Evolutionary conservation across 495 filamentous ascomycete species (phyloP).

Genomic region (Penicillium samsonianum): DNA sequence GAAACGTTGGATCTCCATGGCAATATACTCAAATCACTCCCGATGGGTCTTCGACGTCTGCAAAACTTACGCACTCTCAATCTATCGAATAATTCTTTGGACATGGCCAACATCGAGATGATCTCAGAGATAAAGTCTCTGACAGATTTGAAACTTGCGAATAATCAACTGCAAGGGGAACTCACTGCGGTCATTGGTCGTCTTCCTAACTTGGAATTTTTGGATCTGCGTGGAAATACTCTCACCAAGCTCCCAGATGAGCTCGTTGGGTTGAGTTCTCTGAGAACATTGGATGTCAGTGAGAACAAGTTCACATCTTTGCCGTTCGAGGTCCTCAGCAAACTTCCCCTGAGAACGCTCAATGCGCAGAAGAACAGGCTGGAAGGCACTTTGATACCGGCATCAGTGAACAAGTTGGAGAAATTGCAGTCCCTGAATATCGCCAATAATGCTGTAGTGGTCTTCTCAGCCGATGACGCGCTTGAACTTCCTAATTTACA

Average conservation of each 20-base stretch:
- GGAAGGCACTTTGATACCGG: slow-evolving; percentile 66
- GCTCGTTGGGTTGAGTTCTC: slow-evolving; percentile 60
- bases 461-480: slow-evolving; percentile 48
- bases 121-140: slow-evolving; percentile 69
- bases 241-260: slow-evolving; percentile 72
- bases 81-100: slow-evolving; percentile 79
- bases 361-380: slow-evolving; percentile 78
- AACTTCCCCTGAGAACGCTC: slow-evolving; percentile 72
- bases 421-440: slow-evolving; percentile 74
- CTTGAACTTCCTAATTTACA: slow-evolving; percentile 72
- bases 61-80: slow-evolving; percentile 76
- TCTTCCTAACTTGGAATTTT: slow-evolving; percentile 67
- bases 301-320: slow-evolving; percentile 71
- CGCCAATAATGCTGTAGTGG: slow-evolving; percentile 69
- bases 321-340: slow-evolving; percentile 65
- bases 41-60: slow-evolving; percentile 73
- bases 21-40: slow-evolving; percentile 71
- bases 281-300: slow-evolving; percentile 74
- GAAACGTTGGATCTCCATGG: slow-evolving; percentile 84
- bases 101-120: slow-evolving; percentile 66
- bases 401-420: slow-evolving; percentile 54
- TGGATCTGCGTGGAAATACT: slow-evolving; percentile 81
- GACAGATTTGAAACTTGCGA: slow-evolving; percentile 76
- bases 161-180: slow-evolving; percentile 70
- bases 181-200: slow-evolving; percentile 58